phyloP scores from a whole-genome alignment of 495 filamentous ascomycete species.

The Podospora pseudoanserina region DNA sequence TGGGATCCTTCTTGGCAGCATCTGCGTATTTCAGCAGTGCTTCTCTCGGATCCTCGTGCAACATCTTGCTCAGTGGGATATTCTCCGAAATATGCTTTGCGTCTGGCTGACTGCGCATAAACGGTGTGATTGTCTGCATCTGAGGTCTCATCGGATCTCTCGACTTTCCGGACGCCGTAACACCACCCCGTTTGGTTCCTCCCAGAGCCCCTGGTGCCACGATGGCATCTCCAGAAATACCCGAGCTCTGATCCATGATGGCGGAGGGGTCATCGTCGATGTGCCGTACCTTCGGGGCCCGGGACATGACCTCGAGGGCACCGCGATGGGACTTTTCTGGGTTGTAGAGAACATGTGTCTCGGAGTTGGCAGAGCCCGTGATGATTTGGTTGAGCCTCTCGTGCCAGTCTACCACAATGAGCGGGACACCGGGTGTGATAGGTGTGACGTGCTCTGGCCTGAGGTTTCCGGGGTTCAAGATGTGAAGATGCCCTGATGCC shows the following conservation, averaged over 20 bases:
- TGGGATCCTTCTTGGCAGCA: constrained; percentile 84
- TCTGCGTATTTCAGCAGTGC: constrained; percentile 94
- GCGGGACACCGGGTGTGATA: constrained; percentile 74
- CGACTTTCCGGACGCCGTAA: constrained; percentile 75
- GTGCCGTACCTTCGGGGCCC: constrained; percentile 89
- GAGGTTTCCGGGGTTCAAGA: constrained; percentile 87
- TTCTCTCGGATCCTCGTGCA: constrained; percentile 94
- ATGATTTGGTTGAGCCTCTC: constrained; percentile 93
- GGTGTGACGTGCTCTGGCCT: constrained; percentile 77
- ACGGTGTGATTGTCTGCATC: constrained; percentile 80
- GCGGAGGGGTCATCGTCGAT: constrained; percentile 86
- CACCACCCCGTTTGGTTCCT: constrained; percentile 46
- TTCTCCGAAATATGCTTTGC: constrained; percentile 81
- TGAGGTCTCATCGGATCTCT: constrained; percentile 78
- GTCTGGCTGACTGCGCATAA: constrained; percentile 86
- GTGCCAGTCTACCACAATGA: constrained; percentile 88
- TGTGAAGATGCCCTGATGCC: constrained; percentile 78
- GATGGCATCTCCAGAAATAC: constrained; percentile 78
- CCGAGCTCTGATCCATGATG: constrained; percentile 74
- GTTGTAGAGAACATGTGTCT: constrained; percentile 87
- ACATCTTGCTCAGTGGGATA: constrained; percentile 88
- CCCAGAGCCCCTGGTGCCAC: constrained; percentile 59
- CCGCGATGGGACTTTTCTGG: constrained; percentile 75
- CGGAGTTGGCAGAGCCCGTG: constrained; percentile 84
- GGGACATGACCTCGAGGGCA: constrained; percentile 84